These are phyloP conservation scores for Sphaerulina vaccinii DNA, from an alignment of 2,329 filamentous ascomycete genomes.

Conservation along the genomic window DNA sequence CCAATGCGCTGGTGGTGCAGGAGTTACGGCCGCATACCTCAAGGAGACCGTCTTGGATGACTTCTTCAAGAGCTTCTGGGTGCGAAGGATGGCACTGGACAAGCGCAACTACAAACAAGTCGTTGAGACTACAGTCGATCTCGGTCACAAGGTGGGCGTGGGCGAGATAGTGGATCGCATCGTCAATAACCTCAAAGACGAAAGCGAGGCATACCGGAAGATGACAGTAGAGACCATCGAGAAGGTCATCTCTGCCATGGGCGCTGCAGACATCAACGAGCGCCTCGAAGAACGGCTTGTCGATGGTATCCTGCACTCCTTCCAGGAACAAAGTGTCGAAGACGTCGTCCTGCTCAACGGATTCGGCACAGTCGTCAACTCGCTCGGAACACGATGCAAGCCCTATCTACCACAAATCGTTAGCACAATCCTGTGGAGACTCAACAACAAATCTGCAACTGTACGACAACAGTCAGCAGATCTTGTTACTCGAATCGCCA, in stretches of 20 bases:
- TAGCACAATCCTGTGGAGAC: slow-evolving; percentile 89
- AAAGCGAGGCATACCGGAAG: slow-evolving; percentile 96
- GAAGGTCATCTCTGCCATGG: slow-evolving; percentile 89
- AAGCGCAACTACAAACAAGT: slow-evolving; percentile 98
- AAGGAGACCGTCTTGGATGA: slow-evolving; percentile 94
- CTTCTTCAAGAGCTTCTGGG: slow-evolving; percentile 99
- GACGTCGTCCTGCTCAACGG: slow-evolving; percentile 96
- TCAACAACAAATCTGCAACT: slow-evolving; percentile 97
- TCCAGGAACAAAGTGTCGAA: slow-evolving; percentile 97
- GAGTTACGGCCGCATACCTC: slow-evolving; percentile 89
- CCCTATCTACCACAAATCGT: slow-evolving; percentile 96
- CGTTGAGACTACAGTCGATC: slow-evolving; percentile 94
- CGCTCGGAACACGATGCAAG: slow-evolving; percentile 89
- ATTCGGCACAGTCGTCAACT: slow-evolving; percentile 96
- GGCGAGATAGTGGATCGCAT: slow-evolving; percentile 92
- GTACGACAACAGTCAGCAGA: slow-evolving; percentile 97
- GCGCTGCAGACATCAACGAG: slow-evolving; percentile 90
- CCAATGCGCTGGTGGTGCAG: slow-evolving; percentile 89
- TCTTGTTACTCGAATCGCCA: slow-evolving; percentile 91
- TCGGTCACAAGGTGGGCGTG: slow-evolving; percentile 96
- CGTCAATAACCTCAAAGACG: slow-evolving; percentile 94
- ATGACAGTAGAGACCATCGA: slow-evolving; percentile 99
- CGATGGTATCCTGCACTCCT: slow-evolving; percentile 91
- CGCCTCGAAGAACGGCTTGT: slow-evolving; percentile 90
- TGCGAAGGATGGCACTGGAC: slow-evolving; percentile 91